phyloP scores from a whole-genome alignment of 2,329 filamentous ascomycete genomes.

The Fusarium sp. region DNA sequence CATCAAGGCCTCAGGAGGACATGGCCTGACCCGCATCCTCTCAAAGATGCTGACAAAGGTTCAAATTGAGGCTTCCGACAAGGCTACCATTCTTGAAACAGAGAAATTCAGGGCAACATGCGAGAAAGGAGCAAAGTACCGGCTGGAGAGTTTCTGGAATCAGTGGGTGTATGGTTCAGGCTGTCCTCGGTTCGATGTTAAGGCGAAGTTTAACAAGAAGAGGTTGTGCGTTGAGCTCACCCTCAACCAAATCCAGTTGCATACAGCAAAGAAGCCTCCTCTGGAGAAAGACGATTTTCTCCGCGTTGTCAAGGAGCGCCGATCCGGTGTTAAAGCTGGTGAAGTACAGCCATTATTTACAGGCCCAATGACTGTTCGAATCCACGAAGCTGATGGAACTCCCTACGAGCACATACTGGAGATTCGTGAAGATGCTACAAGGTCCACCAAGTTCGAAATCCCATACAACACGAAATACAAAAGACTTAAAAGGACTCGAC shows the following conservation, averaged over 20 bases:
- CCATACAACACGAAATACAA: slow-evolving; percentile 99
- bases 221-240: slow-evolving; percentile 93
- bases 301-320: slow-evolving; percentile 83
- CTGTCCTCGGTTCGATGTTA: slow-evolving; percentile 87
- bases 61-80: slow-evolving; percentile 69
- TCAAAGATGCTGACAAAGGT: slow-evolving; percentile 87
- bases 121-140: slow-evolving; percentile 88
- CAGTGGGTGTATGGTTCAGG: slow-evolving; percentile 93
- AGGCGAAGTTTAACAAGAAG: slow-evolving; percentile 97
- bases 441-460: slow-evolving; percentile 84
- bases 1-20: slow-evolving; percentile 82
- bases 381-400: slow-evolving; percentile 97
- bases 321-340: slow-evolving; percentile 74
- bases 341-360: slow-evolving; percentile 85
- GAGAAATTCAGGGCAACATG: slow-evolving; percentile 84
- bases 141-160: slow-evolving; percentile 89
- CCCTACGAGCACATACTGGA: slow-evolving; percentile 98
- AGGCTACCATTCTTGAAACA: slow-evolving; percentile 78
- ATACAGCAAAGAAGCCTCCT: slow-evolving; percentile 53
- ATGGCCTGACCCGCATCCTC: slow-evolving; percentile 86
- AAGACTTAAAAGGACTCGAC: slow-evolving; percentile 86
- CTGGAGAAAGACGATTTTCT: slow-evolving; percentile 82
- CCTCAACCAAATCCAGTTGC: slow-evolving; percentile 79
- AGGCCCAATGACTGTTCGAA: slow-evolving; percentile 96
- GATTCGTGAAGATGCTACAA: slow-evolving; percentile 86